Percentiles rank a stretch among this genome's conserved stretches.
Evolutionary conservation across 2,329 filamentous ascomycete species (phyloP).

Genomic region (Calonectria hongkongensis): DNA sequence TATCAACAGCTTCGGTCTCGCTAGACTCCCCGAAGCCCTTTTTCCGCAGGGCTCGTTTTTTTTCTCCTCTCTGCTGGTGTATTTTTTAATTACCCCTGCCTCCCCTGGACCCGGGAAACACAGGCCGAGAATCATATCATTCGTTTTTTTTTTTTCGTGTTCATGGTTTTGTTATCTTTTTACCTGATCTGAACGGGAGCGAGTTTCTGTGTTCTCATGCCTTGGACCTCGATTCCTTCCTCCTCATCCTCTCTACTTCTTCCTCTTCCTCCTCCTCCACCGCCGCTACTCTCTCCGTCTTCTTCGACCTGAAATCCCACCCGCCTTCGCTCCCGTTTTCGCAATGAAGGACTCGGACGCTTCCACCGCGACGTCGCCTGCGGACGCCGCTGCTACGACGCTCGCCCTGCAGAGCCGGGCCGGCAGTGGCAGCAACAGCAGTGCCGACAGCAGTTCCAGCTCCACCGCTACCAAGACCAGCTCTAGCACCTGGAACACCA

Average conservation of each 20-base stretch:
- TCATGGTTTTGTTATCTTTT: conserved; percentile 1
- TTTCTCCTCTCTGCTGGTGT: not conserved
- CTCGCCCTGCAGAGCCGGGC: conserved; percentile 42
- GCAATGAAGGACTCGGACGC: conserved; percentile 35
- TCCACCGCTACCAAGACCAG: conserved; percentile 14
- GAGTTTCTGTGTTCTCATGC: not conserved
- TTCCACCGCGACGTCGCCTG: conserved; percentile 32
- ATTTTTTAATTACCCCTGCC: not conserved
- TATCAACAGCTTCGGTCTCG: conserved; percentile 15
- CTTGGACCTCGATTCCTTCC: conserved; percentile 11
- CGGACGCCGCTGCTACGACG: conserved; percentile 34
- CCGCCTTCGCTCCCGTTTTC: conserved; percentile 4
- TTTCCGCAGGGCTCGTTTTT: conserved; percentile 8
- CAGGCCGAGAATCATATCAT: conserved; percentile 19
- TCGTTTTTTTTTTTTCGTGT: not conserved
- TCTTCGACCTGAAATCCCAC: conserved; percentile 23
- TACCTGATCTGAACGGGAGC: not conserved
- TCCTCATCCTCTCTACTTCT: not conserved
- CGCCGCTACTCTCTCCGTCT: conserved; percentile 10
- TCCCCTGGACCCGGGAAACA: conserved; percentile 12
- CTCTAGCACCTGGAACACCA: conserved; percentile 80
- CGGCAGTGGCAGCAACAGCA: conserved; percentile 23
- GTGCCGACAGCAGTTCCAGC: conserved; percentile 16
- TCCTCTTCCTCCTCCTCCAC: not conserved
- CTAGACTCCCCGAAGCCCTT: not conserved